Evolutionary conservation across 345 rosid genomes (phyloP).

Genomic region (Zanthoxylum bungeanum): DNA sequence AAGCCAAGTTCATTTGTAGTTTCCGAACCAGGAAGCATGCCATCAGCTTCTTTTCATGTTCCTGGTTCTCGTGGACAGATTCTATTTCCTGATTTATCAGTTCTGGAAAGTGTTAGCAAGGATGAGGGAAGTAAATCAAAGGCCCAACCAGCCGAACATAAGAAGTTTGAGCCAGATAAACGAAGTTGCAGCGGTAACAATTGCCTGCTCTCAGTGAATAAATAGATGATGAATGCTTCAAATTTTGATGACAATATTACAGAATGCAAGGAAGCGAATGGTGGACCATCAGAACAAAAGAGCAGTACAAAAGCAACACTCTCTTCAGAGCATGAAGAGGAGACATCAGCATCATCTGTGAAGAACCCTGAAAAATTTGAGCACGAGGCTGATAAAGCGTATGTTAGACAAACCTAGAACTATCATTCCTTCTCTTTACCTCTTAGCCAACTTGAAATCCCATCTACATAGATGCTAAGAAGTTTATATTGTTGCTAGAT

Average conservation of each 20-base stretch:
- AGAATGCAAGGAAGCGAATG: slow-evolving; percentile 25
- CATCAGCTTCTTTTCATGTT: slow-evolving; percentile 26
- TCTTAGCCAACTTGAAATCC: background rate
- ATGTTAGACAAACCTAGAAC: slow-evolving; percentile 25
- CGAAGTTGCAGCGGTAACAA: slow-evolving; percentile 5
- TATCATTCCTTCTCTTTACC: background rate
- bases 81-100: slow-evolving; percentile 32
- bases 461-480: background rate
- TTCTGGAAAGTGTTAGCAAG: slow-evolving; percentile 28
- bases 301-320: slow-evolving; percentile 6
- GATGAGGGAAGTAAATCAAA: slow-evolving; percentile 22
- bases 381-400: slow-evolving; percentile 35
- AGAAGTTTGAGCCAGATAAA: slow-evolving; percentile 19
- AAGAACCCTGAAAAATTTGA: slow-evolving; percentile 31
- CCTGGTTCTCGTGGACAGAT: slow-evolving; percentile 30
- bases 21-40: background rate
- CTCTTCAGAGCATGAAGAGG: slow-evolving; percentile 25
- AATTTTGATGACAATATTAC: slow-evolving; percentile 21
- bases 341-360: slow-evolving; percentile 31
- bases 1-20: slow-evolving; percentile 24
- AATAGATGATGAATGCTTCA: slow-evolving; percentile 15
- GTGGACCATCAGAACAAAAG: slow-evolving; percentile 3
- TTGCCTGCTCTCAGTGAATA: slow-evolving; percentile 20
- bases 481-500: slow-evolving; percentile 24
- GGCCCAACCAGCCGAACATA: slow-evolving; percentile 19